phyloP scores from a whole-genome alignment of 352 stramenopile genomes.

The Phytophthora rubi region DNA sequence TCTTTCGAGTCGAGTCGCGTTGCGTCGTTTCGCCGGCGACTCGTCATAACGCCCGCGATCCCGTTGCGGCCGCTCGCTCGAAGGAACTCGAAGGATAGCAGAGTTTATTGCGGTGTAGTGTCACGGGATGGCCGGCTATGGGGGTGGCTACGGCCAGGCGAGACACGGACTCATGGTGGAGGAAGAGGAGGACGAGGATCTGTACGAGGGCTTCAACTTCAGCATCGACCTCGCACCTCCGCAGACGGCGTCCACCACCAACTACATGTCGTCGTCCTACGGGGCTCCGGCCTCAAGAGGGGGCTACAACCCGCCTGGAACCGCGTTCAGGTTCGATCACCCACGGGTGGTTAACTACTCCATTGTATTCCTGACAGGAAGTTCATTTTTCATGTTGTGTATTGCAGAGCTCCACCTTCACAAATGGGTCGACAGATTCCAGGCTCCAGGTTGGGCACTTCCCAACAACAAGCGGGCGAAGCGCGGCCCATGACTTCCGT shows the following conservation, averaged over 20 bases:
- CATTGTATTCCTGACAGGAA: slow-evolving; percentile 3
- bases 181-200: slow-evolving; percentile 86
- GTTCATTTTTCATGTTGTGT: background rate
- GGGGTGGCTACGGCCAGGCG: slow-evolving; percentile 58
- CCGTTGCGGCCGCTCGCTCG: slow-evolving; percentile 22
- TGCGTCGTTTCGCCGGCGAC: slow-evolving; percentile 41
- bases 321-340: slow-evolving; percentile 62
- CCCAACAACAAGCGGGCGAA: slow-evolving; percentile 59
- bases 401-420: slow-evolving; percentile 61
- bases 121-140: slow-evolving; percentile 44
- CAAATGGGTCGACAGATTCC: slow-evolving; percentile 79
- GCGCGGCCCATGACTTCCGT: slow-evolving; percentile 94
- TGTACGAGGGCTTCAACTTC: slow-evolving; percentile 93
- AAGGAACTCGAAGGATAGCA: slow-evolving; percentile 20
- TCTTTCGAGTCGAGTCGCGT: background rate
- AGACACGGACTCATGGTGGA: slow-evolving; percentile 71
- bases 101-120: background rate
- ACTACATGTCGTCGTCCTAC: slow-evolving; percentile 67
- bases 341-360: background rate
- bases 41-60: slow-evolving; percentile 41
- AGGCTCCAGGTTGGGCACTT: slow-evolving; percentile 70
- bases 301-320: slow-evolving; percentile 72
- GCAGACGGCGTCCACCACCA: slow-evolving; percentile 66
- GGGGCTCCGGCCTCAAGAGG: slow-evolving; percentile 59
- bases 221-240: slow-evolving; percentile 81